Percentiles rank a stretch among this genome's conserved stretches.
Evolutionary conservation across 768 basidiomycete genomes (phyloP).

Genomic region (Serendipita sp.): DNA sequence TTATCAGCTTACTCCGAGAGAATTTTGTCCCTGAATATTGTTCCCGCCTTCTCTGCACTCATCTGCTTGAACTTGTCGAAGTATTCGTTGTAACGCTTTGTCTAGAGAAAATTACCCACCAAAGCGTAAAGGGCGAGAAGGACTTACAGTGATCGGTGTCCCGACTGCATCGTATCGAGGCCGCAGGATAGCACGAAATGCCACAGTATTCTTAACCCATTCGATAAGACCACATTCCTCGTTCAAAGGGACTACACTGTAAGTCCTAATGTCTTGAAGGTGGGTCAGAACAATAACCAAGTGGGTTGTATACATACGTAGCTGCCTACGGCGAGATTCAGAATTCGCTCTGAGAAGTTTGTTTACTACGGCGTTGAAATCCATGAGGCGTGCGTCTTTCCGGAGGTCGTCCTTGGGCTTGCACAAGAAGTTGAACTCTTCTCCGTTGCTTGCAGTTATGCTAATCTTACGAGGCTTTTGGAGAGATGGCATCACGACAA

Average conservation of each 20-base stretch:
- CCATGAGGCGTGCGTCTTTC: constrained; percentile 95
- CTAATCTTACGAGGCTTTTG: constrained; percentile 84
- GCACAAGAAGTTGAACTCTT: constrained; percentile 76
- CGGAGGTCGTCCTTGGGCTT: constrained; percentile 96
- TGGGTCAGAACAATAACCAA: constrained; percentile 3
- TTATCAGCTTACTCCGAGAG: constrained; percentile 33
- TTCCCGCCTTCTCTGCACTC: constrained; percentile 33
- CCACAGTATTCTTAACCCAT: constrained; percentile 91
- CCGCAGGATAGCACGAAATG: constrained; percentile 57
- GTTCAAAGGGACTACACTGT: constrained; percentile 94
- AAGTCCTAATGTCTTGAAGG: constrained; percentile 72
- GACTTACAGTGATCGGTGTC: constrained; percentile 30
- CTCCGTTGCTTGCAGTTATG: constrained; percentile 67
- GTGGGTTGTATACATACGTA: constrained; percentile 44
- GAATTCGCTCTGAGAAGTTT: constrained; percentile 87
- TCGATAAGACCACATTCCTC: constrained; percentile 96
- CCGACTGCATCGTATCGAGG: constrained; percentile 45
- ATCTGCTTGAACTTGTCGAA: constrained; percentile 37
- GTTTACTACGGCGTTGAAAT: constrained; percentile 95
- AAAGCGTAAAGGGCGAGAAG: not conserved
- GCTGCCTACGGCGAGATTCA: constrained; percentile 75
- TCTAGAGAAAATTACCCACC: constrained; percentile 18
- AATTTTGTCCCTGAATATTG: constrained; percentile 37
- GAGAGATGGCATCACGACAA: constrained; percentile 82
- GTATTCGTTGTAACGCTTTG: constrained; percentile 26